Conservation (phyloP, 305 asterid species). For the Solanum hybrid region DNA sequence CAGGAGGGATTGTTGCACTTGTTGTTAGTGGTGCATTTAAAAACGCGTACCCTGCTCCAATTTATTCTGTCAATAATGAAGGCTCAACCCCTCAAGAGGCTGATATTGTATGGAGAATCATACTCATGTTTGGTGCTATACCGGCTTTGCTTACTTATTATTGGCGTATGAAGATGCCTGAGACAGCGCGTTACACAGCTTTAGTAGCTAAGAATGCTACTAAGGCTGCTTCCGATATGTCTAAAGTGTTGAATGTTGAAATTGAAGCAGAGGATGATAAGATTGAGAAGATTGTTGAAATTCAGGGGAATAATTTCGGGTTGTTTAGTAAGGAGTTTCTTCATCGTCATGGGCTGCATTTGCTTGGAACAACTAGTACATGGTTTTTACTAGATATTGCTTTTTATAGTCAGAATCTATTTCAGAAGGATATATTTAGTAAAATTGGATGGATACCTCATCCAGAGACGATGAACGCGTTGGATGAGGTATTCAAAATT, state of each 20-base stretch:
- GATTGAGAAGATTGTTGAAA: conserved; percentile 16
- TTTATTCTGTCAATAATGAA: conserved; percentile 6
- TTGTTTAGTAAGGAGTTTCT: conserved; percentile 30
- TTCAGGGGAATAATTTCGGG: conserved; percentile 24
- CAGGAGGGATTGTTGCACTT: conserved; percentile 35
- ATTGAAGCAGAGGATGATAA: conserved; percentile 27
- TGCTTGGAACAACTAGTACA: conserved; percentile 45
- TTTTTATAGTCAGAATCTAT: conserved; percentile 39
- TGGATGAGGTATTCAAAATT: conserved; percentile 36
- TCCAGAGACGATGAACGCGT: conserved; percentile 46
- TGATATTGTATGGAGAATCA: conserved; percentile 39
- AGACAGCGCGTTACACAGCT: conserved; percentile 62
- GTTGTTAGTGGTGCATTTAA: conserved; percentile 28
- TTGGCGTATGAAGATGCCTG: conserved; percentile 66
- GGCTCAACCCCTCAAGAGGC: conserved; percentile 30
- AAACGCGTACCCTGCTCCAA: conserved; percentile 24
- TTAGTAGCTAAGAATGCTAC: conserved; percentile 43
- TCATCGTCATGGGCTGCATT: conserved; percentile 44
- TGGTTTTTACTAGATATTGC: conserved; percentile 64
- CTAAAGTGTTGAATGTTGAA: conserved; percentile 35
- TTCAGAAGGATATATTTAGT: conserved; percentile 39
- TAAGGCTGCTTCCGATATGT: conserved; percentile 44
- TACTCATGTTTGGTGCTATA: conserved; percentile 43
- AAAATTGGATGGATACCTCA: conserved; percentile 58
- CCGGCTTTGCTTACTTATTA: conserved; percentile 50